A percentile compares a stretch with the other conserved stretches of the same genome.
phyloP scores from a whole-genome alignment of 1,284 basidiomycete genomes.

The Stygiomarasmius scandens region DNA sequence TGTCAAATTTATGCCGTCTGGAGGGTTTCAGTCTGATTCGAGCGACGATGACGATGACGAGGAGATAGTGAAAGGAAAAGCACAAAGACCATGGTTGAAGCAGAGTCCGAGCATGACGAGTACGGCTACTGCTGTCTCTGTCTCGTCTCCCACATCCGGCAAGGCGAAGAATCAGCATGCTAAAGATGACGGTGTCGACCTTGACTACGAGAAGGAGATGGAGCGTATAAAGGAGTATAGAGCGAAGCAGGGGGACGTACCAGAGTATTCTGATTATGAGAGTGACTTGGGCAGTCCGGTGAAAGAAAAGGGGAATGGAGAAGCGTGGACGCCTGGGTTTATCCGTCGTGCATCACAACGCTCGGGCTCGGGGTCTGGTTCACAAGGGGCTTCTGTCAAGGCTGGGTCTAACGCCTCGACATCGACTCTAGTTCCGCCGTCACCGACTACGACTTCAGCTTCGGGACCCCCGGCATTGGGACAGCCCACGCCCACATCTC shows the following conservation, averaged over 20 bases:
- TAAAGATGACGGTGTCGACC: slow-evolving; percentile 13
- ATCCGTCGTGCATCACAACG: neutral
- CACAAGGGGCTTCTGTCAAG: too few relatives aligned
- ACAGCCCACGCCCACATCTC: neutral
- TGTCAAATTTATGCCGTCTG: too few relatives aligned
- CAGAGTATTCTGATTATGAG: slow-evolving; percentile 43
- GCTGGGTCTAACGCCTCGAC: too few relatives aligned
- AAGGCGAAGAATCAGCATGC: slow-evolving; percentile 13
- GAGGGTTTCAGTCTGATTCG: too few relatives aligned
- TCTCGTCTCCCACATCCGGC: slow-evolving; percentile 21
- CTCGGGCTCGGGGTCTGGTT: too few relatives aligned
- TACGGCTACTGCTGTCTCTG: neutral
- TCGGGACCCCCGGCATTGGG: neutral
- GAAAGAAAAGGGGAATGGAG: neutral
- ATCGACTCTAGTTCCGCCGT: too few relatives aligned
- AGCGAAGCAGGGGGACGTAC: slow-evolving; percentile 18
- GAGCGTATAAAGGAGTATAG: neutral
- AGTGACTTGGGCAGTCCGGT: neutral
- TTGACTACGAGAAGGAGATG: slow-evolving; percentile 28
- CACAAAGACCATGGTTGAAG: neutral
- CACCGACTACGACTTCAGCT: neutral
- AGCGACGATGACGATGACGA: too few relatives aligned
- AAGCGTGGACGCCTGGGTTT: slow-evolving; percentile 5
- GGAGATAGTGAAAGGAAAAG: neutral
- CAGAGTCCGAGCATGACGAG: neutral